Conservation (phyloP, 164 flowering plant species). For the Paratinospora sagittata region DNA sequence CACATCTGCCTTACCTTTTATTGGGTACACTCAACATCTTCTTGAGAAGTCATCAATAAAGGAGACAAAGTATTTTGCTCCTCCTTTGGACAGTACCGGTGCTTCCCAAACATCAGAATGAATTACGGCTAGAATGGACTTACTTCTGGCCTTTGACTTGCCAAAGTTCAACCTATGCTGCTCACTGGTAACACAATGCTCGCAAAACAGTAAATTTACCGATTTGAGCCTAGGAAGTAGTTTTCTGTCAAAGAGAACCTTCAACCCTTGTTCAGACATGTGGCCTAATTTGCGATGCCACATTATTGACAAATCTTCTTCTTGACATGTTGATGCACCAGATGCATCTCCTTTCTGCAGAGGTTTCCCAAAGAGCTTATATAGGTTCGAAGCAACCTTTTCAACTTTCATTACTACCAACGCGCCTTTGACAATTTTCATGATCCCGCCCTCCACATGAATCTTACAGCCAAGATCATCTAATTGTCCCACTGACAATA, state of each 20-base stretch:
- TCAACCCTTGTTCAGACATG: slow-evolving; percentile 11
- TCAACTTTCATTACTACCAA: no score
- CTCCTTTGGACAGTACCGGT: slow-evolving; percentile 10
- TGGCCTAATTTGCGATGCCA: slow-evolving; percentile 18
- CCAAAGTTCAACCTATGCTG: slow-evolving; percentile 14
- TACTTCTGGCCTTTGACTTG: background rate
- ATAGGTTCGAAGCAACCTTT: no score
- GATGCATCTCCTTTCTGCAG: no score
- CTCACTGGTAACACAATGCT: slow-evolving; percentile 17
- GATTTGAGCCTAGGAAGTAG: slow-evolving; percentile 7
- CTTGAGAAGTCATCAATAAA: no score
- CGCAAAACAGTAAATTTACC: background rate
- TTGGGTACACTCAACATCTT: slow-evolving; percentile 7
- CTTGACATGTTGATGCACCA: no score
- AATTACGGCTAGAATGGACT: slow-evolving; percentile 1
- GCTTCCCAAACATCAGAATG: slow-evolving; percentile 7
- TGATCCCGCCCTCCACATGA: no score
- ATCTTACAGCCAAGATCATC: no score
- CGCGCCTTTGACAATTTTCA: no score
- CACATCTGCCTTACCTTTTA: slow-evolving; percentile 11
- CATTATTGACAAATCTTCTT: slow-evolving; percentile 9
- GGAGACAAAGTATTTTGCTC: background rate
- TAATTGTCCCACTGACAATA: no score
- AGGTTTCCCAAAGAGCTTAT: no score
- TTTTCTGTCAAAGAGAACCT: slow-evolving; percentile 10